Percentiles rank a stretch among this genome's conserved stretches.
Evolutionary conservation across 2,329 filamentous ascomycete species (phyloP).

Genomic region (Ophiostoma pallidulum): DNA sequence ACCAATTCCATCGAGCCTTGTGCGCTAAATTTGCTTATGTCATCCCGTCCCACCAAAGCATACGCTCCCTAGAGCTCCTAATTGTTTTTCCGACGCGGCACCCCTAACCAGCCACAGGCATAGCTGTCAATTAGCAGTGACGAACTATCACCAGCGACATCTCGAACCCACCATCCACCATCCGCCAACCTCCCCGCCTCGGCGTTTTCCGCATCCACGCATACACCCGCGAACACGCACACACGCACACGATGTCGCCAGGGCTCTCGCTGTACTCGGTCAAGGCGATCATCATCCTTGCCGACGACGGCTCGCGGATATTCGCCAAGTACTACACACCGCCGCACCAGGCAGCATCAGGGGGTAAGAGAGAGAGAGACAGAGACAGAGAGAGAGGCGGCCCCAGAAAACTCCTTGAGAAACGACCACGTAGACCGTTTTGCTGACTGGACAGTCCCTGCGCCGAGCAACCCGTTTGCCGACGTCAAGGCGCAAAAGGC

Average conservation of each 20-base stretch:
- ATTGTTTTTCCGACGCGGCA: slow-evolving; percentile 13
- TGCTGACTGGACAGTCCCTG: neutral
- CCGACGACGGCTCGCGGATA: slow-evolving; percentile 83
- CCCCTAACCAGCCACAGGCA: slow-evolving; percentile 7
- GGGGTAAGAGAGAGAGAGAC: too few species aligned
- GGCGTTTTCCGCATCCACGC: neutral
- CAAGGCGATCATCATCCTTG: slow-evolving; percentile 45
- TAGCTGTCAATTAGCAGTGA: slow-evolving; percentile 9
- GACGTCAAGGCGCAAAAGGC: slow-evolving; percentile 88
- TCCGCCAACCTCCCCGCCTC: neutral
- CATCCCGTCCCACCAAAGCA: neutral
- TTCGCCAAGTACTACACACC: slow-evolving; percentile 84
- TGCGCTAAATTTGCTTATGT: slow-evolving; percentile 1
- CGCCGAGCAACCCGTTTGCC: slow-evolving; percentile 53
- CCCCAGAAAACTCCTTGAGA: too few species aligned
- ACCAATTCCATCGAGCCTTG: too few species aligned
- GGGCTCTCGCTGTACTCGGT: slow-evolving; percentile 20
- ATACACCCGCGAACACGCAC: neutral
- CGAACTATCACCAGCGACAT: neutral
- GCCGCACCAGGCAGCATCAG: slow-evolving; percentile 38
- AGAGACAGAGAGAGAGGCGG: too few species aligned
- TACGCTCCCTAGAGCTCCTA: slow-evolving; percentile 2
- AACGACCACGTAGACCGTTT: too few species aligned
- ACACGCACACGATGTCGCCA: slow-evolving; percentile 17
- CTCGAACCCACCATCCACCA: neutral